phyloP scores from a whole-genome alignment of 805 yeast species.

The Candida incommunis region DNA sequence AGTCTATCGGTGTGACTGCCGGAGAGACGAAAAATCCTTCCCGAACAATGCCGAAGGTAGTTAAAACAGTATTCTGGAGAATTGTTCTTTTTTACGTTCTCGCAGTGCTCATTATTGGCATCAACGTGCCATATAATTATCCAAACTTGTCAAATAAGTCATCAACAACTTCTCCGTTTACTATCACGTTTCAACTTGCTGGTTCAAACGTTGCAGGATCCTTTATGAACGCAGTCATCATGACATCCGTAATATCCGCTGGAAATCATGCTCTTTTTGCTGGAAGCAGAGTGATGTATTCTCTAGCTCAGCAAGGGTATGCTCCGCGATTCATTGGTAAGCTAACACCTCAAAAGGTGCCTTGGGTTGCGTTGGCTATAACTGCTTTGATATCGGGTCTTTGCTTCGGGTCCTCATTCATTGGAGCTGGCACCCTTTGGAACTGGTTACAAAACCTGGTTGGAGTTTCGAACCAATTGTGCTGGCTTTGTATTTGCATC shows the following conservation, averaged over 20 bases:
- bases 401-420: slow-evolving; percentile 44
- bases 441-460: slow-evolving; percentile 41
- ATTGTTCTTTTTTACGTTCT: slow-evolving; percentile 40
- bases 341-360: slow-evolving; percentile 39
- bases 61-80: slow-evolving; percentile 40
- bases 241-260: slow-evolving; percentile 49
- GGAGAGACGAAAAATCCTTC: slow-evolving; percentile 49
- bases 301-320: slow-evolving; percentile 42
- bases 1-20: slow-evolving; percentile 43
- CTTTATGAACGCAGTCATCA: slow-evolving; percentile 43
- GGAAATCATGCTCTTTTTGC: slow-evolving; percentile 53
- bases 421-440: slow-evolving; percentile 38
- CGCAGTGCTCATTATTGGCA: slow-evolving; percentile 40
- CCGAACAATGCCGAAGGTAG: slow-evolving; percentile 42
- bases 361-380: slow-evolving; percentile 29
- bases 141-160: slow-evolving; percentile 27
- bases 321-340: slow-evolving; percentile 39
- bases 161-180: slow-evolving; percentile 33
- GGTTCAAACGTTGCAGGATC: slow-evolving; percentile 34
- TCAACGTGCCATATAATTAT: slow-evolving; percentile 44
- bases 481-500: slow-evolving; percentile 44
- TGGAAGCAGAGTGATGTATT: slow-evolving; percentile 49
- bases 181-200: slow-evolving; percentile 28
- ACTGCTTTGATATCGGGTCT: slow-evolving; percentile 44
- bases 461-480: slow-evolving; percentile 51